These are phyloP conservation scores for Aphanomyces astaci DNA, from an alignment of 352 stramenopile genomes.

Conservation along the genomic window DNA sequence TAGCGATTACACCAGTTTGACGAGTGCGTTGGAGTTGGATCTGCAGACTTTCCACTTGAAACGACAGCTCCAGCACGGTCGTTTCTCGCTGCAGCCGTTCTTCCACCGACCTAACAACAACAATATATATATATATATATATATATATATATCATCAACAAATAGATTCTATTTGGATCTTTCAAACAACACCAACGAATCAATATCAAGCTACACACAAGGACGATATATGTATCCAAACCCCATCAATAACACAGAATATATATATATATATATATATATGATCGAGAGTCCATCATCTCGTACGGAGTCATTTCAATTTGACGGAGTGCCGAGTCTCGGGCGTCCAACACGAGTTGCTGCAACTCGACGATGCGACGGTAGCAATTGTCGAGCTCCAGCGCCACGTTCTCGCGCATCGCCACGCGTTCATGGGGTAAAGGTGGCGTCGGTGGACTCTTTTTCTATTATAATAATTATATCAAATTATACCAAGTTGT, in stretches of 20 bases:
- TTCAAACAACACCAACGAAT: no score
- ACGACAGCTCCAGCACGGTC: slow-evolving; percentile 49
- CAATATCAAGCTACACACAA: no score
- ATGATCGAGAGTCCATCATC: no score
- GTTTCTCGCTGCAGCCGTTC: slow-evolving; percentile 51
- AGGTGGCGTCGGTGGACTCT: not conserved
- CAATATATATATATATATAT: not conserved
- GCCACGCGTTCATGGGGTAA: not conserved
- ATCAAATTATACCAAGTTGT: no score
- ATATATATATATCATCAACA: no score
- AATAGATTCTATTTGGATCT: no score
- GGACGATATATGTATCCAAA: no score
- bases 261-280: no score
- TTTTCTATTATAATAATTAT: not conserved
- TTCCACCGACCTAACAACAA: slow-evolving; percentile 16
- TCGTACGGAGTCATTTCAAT: not conserved
- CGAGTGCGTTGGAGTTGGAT: slow-evolving; percentile 53
- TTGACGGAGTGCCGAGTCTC: not conserved
- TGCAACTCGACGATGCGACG: slow-evolving; percentile 6
- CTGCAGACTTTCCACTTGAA: slow-evolving; percentile 60
- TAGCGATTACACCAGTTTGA: no score
- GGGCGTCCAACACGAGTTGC: not conserved
- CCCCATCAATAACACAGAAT: no score
- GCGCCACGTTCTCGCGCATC: not conserved
- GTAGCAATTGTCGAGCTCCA: slow-evolving; percentile 14